Evolutionary conservation across 2,329 filamentous ascomycete genomes (phyloP).

Genomic region (Thermomyces lanuginosus): DNA sequence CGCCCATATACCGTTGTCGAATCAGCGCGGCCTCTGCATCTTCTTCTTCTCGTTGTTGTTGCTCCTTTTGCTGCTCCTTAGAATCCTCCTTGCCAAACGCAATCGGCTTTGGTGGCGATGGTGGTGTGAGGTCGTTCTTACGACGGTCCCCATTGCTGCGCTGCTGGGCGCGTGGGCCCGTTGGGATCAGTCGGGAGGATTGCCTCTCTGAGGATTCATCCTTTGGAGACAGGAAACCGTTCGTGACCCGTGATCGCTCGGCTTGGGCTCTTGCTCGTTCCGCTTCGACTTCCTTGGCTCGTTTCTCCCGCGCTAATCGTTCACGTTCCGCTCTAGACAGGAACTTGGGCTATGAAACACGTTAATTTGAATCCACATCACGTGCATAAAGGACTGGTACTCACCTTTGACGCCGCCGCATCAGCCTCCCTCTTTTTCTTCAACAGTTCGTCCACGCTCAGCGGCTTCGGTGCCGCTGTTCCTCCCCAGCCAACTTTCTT

Average conservation of each 20-base stretch:
- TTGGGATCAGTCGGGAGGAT: slow-evolving; percentile 37
- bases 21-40: slow-evolving; percentile 59
- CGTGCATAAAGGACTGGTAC: not conserved
- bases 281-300: slow-evolving; percentile 53
- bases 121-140: slow-evolving; percentile 38
- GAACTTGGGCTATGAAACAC: slow-evolving; percentile 51
- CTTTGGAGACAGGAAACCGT: slow-evolving; percentile 13
- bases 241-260: slow-evolving; percentile 13
- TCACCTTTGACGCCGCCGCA: slow-evolving; percentile 59
- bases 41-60: slow-evolving; percentile 31
- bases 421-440: slow-evolving; percentile 75
- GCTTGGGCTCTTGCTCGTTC: slow-evolving; percentile 37
- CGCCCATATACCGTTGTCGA: slow-evolving; percentile 76
- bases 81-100: slow-evolving; percentile 16
- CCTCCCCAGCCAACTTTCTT: slow-evolving; percentile 40
- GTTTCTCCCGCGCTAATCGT: slow-evolving; percentile 60
- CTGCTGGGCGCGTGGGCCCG: slow-evolving; percentile 57
- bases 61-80: slow-evolving; percentile 27
- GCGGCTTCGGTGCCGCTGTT: slow-evolving; percentile 32
- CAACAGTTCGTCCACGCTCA: slow-evolving; percentile 74
- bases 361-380: slow-evolving; percentile 10
- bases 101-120: slow-evolving; percentile 23
- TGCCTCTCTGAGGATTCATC: slow-evolving; percentile 10
- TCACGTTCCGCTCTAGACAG: slow-evolving; percentile 71
- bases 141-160: slow-evolving; percentile 32